A percentile compares a stretch with the other conserved stretches of the same genome.
phyloP scores from a whole-genome alignment of 2,329 filamentous ascomycete genomes.

The Verticillium albo-atrum region DNA sequence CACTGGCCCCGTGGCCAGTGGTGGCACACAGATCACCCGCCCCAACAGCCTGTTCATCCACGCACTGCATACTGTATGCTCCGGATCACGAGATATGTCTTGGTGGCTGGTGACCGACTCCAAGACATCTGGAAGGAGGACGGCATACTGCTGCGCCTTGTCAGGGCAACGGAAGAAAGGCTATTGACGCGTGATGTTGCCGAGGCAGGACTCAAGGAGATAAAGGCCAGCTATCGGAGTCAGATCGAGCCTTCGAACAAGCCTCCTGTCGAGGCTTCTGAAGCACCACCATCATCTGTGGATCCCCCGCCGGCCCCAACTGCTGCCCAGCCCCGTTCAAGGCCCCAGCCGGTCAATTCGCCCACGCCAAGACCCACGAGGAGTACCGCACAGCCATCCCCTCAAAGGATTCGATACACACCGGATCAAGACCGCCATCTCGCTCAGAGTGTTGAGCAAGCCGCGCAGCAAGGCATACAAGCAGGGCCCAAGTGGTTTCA shows the following conservation, averaged over 20 bases:
- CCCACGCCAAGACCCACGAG: not conserved
- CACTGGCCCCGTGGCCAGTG: not conserved
- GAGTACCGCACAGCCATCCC: not conserved
- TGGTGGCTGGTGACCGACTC: not conserved
- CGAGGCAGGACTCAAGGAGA: not conserved
- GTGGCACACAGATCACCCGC: not conserved
- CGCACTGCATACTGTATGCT: not conserved
- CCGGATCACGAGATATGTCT: not conserved
- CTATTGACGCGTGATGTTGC: not conserved
- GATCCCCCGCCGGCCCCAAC: not conserved
- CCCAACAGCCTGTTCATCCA: not conserved
- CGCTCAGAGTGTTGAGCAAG: not conserved
- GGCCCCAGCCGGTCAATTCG: not conserved
- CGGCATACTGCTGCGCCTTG: not conserved
- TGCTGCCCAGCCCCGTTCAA: not conserved
- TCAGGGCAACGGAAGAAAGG: not conserved
- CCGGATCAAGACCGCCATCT: not conserved
- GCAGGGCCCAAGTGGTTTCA: not conserved
- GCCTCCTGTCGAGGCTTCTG: not conserved
- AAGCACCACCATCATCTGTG: not conserved
- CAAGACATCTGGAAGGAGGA: not conserved
- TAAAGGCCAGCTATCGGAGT: not conserved
- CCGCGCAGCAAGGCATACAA: not conserved
- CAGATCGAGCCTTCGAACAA: not conserved
- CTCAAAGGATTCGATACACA: not conserved